Percentiles rank a stretch among this genome's conserved stretches.
Conservation (phyloP, 139 green algal genomes). For the Micractinium sp. region DNA sequence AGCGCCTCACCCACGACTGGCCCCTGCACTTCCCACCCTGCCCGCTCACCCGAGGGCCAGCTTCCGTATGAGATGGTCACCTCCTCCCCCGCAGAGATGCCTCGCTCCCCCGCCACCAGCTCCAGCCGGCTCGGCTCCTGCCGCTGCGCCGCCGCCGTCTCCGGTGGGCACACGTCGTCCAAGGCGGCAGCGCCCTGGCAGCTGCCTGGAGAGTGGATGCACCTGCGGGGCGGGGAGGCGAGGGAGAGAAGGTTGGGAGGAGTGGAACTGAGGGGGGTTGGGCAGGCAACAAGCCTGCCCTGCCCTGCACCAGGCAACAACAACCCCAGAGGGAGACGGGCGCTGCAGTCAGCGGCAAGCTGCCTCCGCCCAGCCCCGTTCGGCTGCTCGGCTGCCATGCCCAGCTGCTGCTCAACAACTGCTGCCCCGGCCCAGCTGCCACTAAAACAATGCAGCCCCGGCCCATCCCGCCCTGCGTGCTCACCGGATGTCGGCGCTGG, state of each 20-base stretch:
- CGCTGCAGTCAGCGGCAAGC: too few species aligned
- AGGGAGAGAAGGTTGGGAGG: neutral
- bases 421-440: too few species aligned
- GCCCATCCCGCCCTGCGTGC: too few species aligned
- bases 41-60: constrained; percentile 51
- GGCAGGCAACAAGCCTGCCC: neutral
- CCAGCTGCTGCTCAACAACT: too few species aligned
- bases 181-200: constrained; percentile 42
- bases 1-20: too few species aligned
- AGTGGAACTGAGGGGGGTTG: neutral
- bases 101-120: constrained; percentile 23
- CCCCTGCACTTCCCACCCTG: neutral
- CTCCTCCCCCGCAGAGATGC: constrained; percentile 47
- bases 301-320: too few species aligned
- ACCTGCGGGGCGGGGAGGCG: neutral
- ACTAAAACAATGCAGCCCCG: too few species aligned
- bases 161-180: constrained; percentile 20
- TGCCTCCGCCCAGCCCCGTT: too few species aligned
- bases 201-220: constrained; percentile 38
- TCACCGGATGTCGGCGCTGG: constrained; percentile 43
- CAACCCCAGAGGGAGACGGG: too few species aligned
- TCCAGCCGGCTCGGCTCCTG: constrained; percentile 23
- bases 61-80: constrained; percentile 74
- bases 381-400: too few species aligned
- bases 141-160: neutral